A percentile compares a stretch with the other conserved stretches of the same genome.
phyloP scores from a whole-genome alignment of 1,284 basidiomycete species.

The Phellopilus nigrolimitatus region DNA sequence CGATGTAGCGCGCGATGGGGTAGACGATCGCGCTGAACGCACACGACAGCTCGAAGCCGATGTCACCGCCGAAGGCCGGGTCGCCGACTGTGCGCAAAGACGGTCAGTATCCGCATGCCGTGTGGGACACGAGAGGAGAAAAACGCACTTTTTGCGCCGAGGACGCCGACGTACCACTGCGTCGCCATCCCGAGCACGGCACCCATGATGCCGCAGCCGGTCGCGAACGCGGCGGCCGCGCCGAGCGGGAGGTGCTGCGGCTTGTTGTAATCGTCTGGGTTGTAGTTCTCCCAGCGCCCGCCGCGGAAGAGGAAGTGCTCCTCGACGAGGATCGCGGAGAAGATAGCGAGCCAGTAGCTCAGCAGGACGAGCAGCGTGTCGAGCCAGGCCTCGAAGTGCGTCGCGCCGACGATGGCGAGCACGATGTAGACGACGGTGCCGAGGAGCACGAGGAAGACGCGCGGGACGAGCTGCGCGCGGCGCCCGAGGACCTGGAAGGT shows the following conservation, averaged over 20 bases:
- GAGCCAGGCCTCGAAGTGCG: conserved; percentile 32
- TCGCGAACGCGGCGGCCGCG: conserved; percentile 28
- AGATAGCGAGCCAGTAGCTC: conserved; percentile 34
- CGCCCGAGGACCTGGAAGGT: conserved; percentile 33
- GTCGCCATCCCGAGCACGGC: conserved; percentile 31
- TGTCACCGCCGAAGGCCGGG: conserved; percentile 27
- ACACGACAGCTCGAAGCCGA: conserved; percentile 31
- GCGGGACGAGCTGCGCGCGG: conserved; percentile 32
- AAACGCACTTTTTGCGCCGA: conserved; percentile 23
- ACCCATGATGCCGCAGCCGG: conserved; percentile 28
- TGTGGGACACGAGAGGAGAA: neutral
- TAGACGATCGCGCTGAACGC: conserved; percentile 30
- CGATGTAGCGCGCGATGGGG: conserved; percentile 29
- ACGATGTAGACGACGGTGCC: conserved; percentile 32
- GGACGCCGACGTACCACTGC: conserved; percentile 29
- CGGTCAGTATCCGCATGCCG: neutral
- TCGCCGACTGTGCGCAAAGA: conserved; percentile 20
- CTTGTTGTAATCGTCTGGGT: conserved; percentile 29
- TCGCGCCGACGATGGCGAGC: conserved; percentile 34
- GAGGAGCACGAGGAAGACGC: conserved; percentile 32
- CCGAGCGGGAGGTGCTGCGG: conserved; percentile 28
- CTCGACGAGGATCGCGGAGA: conserved; percentile 29
- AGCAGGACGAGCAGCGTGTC: conserved; percentile 31
- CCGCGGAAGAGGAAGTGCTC: conserved; percentile 35
- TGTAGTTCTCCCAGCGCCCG: conserved; percentile 29